A percentile compares a stretch with the other conserved stretches of the same genome.
phyloP scores from a whole-genome alignment of 345 rosid species.

The Cardiospermum halicacabum region DNA sequence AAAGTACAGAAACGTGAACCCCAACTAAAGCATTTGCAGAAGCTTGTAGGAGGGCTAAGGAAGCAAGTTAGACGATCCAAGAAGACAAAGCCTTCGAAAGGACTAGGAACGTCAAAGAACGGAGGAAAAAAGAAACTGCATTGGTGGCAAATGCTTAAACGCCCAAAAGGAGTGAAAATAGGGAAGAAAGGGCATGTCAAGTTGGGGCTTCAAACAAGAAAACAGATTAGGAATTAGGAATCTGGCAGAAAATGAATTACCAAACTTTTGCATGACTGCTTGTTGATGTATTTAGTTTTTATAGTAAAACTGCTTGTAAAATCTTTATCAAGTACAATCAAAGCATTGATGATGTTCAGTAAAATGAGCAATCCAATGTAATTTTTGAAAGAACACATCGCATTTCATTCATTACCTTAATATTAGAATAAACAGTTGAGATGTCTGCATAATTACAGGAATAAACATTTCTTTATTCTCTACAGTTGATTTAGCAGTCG shows the following conservation, averaged over 20 bases:
- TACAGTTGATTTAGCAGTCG: not conserved
- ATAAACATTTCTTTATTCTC: not conserved
- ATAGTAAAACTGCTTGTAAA: no score
- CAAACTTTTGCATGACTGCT: not conserved
- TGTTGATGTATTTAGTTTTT: no score
- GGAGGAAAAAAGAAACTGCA: slow-evolving; percentile 15
- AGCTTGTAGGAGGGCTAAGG: slow-evolving; percentile 44
- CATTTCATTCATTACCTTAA: not conserved
- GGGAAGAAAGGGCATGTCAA: slow-evolving; percentile 31
- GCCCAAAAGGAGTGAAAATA: slow-evolving; percentile 33
- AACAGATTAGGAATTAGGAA: not conserved
- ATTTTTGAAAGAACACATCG: not conserved
- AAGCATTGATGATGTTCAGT: no score
- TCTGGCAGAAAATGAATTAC: not conserved
- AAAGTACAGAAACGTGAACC: slow-evolving; percentile 17
- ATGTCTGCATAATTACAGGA: not conserved
- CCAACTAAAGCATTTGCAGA: slow-evolving; percentile 39
- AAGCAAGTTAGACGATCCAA: slow-evolving; percentile 39
- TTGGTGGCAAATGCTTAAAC: slow-evolving; percentile 40
- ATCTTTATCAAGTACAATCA: no score
- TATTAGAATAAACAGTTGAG: not conserved
- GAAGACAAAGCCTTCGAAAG: slow-evolving; percentile 29
- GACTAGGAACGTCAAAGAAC: not conserved
- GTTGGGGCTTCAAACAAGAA: slow-evolving; percentile 22
- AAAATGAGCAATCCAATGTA: no score